Conservation (phyloP, 2,329 filamentous ascomycete species). For the Cryphonectria carpinicola region DNA sequence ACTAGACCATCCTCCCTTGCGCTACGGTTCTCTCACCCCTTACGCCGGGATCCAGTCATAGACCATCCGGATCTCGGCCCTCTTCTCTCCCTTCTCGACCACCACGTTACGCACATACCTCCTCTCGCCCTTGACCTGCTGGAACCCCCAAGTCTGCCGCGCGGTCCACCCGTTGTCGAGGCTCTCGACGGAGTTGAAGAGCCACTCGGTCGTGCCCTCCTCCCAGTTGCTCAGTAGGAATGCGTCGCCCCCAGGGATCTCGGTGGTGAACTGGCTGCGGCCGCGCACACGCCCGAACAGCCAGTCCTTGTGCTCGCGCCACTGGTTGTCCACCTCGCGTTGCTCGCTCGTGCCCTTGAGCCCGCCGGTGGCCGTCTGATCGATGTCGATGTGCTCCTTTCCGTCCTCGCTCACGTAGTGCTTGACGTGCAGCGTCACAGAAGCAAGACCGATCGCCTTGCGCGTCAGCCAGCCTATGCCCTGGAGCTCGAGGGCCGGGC, state of each 20-base stretch:
- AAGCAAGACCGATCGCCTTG: constrained; percentile 71
- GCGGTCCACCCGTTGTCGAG: constrained; percentile 58
- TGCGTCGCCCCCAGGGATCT: constrained; percentile 53
- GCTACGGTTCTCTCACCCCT: constrained; percentile 11
- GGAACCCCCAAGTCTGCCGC: constrained; percentile 64
- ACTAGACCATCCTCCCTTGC: neutral
- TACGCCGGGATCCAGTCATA: constrained; percentile 53
- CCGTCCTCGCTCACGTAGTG: constrained; percentile 51
- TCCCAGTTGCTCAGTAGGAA: constrained; percentile 64
- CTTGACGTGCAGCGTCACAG: constrained; percentile 67
- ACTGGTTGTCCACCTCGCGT: constrained; percentile 55
- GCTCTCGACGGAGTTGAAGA: constrained; percentile 67
- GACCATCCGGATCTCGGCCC: constrained; percentile 55
- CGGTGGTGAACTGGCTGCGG: constrained; percentile 52
- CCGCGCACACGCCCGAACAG: constrained; percentile 77
- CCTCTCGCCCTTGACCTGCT: constrained; percentile 56
- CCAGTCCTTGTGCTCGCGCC: constrained; percentile 72
- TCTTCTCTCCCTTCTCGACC: constrained; percentile 54
- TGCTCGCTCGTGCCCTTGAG: constrained; percentile 66
- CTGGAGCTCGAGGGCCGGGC: constrained; percentile 72
- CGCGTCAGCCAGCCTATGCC: constrained; percentile 73
- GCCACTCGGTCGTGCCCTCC: constrained; percentile 55
- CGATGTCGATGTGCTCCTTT: constrained; percentile 69
- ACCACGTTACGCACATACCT: constrained; percentile 58
- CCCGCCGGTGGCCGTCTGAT: constrained; percentile 72